Evolutionary conservation across 192 early-diverging fungal species (phyloP).

Genomic region (Rhizophagus prolifer): DNA sequence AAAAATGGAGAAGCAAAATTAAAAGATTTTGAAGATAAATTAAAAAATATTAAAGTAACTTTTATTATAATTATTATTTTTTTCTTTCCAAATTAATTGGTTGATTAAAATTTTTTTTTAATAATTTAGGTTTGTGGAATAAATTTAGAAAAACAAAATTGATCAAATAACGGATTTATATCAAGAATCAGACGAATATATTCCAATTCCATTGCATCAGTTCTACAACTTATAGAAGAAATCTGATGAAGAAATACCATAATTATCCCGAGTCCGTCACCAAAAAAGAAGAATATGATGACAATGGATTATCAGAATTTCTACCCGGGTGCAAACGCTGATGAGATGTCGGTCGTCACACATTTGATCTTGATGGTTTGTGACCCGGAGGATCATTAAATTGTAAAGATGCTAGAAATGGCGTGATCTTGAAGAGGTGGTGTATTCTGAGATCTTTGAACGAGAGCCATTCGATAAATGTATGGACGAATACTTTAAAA

Average conservation of each 20-base stretch:
- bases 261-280: slow-evolving; percentile 13
- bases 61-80: neutral
- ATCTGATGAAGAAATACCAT: slow-evolving; percentile 16
- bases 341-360: neutral
- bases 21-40: slow-evolving; percentile 45
- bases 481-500: too few relatives aligned
- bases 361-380: too few relatives aligned
- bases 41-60: slow-evolving; percentile 55
- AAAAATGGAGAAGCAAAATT: slow-evolving; percentile 41
- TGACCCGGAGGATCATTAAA: too few relatives aligned
- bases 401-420: too few relatives aligned
- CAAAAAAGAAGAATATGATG: neutral
- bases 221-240: neutral
- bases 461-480: too few relatives aligned
- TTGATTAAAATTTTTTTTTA: too few relatives aligned
- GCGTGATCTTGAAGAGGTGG: too few relatives aligned
- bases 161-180: neutral
- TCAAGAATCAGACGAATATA: slow-evolving; percentile 25
- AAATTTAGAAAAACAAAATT: neutral
- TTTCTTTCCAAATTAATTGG: too few relatives aligned
- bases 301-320: slow-evolving; percentile 23
- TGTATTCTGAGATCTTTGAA: too few relatives aligned
- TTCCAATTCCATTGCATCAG: slow-evolving; percentile 6
- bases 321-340: neutral
- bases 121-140: slow-evolving; percentile 11